These are phyloP conservation scores for Cladosporium sp. DNA, from an alignment of 2,329 filamentous ascomycete species.

Conservation along the genomic window DNA sequence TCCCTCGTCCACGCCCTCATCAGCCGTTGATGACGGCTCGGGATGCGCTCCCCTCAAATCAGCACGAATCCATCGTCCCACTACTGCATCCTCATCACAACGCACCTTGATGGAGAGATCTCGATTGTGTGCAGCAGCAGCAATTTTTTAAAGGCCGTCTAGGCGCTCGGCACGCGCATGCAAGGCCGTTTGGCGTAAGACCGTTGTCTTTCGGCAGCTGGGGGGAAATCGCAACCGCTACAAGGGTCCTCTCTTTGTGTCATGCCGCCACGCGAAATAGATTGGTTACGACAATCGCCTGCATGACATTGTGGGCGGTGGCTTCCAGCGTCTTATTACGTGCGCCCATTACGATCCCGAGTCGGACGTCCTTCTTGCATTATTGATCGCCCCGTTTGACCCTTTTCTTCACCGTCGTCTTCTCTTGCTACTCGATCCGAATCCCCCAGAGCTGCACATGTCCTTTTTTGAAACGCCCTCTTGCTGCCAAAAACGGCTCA, in stretches of 20 bases:
- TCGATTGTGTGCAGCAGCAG: background rate
- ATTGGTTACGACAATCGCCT: conserved; percentile 7
- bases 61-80: background rate
- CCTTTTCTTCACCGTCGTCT: too few species aligned
- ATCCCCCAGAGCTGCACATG: too few species aligned
- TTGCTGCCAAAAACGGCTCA: too few species aligned
- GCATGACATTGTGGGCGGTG: background rate
- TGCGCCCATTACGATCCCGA: background rate
- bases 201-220: background rate
- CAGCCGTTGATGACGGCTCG: too few species aligned
- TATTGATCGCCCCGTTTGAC: too few species aligned
- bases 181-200: conserved; percentile 11
- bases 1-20: too few species aligned
- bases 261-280: conserved; percentile 11
- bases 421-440: too few species aligned
- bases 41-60: background rate
- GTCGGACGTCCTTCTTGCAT: too few species aligned
- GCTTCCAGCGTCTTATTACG: background rate
- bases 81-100: background rate
- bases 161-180: too few species aligned
- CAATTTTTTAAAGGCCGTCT: too few species aligned
- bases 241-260: conserved; percentile 4
- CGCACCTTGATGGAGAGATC: background rate
- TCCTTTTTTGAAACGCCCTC: too few species aligned
- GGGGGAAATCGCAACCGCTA: background rate